Conservation (phyloP, 2,329 filamentous ascomycete genomes). For the Penicillium verrucosum region DNA sequence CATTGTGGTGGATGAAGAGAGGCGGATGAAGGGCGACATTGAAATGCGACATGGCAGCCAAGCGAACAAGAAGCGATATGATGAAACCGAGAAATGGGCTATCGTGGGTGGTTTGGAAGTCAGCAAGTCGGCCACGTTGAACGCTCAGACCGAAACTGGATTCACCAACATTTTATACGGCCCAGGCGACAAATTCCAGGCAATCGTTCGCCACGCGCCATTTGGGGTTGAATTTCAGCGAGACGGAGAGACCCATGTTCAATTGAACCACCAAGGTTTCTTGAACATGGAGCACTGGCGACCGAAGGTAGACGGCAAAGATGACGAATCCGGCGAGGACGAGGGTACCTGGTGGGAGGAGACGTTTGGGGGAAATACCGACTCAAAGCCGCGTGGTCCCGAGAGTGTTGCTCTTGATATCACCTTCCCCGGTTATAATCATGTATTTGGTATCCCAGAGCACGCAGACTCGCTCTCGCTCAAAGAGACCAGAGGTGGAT, state of each 20-base stretch:
- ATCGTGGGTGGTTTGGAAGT: conserved; percentile 76
- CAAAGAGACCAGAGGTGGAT: conserved; percentile 81
- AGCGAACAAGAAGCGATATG: conserved; percentile 87
- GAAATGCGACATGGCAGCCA: conserved; percentile 80
- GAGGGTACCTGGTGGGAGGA: conserved; percentile 99
- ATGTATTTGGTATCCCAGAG: conserved; percentile 92
- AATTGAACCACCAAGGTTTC: conserved; percentile 83
- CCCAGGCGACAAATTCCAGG: conserved; percentile 70
- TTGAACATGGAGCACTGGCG: conserved; percentile 97
- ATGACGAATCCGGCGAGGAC: conserved; percentile 49
- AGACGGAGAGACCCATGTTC: conserved; percentile 76
- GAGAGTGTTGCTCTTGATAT: conserved; percentile 92
- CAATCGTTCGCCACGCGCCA: conserved; percentile 76
- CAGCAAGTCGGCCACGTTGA: conserved; percentile 68
- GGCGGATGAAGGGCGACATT: conserved; percentile 82
- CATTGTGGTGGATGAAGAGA: conserved; percentile 88
- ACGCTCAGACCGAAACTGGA: conserved; percentile 62
- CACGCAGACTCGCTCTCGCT: conserved; percentile 85
- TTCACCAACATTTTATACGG: conserved; percentile 76
- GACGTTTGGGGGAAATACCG: conserved; percentile 89
- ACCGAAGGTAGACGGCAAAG: conserved; percentile 69
- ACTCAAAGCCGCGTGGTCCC: conserved; percentile 89
- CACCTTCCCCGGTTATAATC: conserved; percentile 82
- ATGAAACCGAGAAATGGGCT: conserved; percentile 82
- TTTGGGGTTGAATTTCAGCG: conserved; percentile 84